Evolutionary conservation across 495 filamentous ascomycete species (phyloP), one percentile per base, ranked within the genome.

Genomic region (Lasiosphaeria ovina): DNA sequence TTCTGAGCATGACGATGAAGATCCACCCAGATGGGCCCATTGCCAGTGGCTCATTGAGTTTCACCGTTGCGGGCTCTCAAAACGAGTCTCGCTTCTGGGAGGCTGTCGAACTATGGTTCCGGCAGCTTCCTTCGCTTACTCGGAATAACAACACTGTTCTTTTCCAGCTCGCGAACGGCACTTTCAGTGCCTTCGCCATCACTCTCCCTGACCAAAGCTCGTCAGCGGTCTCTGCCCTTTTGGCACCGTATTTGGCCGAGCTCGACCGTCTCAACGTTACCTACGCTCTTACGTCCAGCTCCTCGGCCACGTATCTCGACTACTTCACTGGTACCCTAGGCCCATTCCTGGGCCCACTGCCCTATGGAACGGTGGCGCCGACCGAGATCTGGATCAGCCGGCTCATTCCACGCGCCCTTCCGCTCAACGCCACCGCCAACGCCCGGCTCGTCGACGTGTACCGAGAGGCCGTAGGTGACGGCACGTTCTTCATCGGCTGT

Each of bases 321-420:
- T 45, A 55, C 42, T 57, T 50, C 35, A 9, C n/a, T n/a, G n/a
- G n/a, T n/a, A n/a, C n/a, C n/a, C n/a, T n/a, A 35, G n/a, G 10
- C 6, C 31, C 56, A 49, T 36, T 32, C 57, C 40, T n/a, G n/a
- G 36, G 44, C 33, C 51, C 58, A 6, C 42, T 51, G 34, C 17
- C 36, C 3, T 59, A 51, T 57, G 48, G 48, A 3, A 9, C 48
- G 14, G n/a, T 9, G 14, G 7, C n/a, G 11, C 47, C 52, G 51
- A 58, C 40, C 55, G 4, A 31, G 1, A 3, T 56, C 57, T 12
- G 49, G 24, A 44, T 45, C 40, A 59, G 81, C 36, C 79, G 83
- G 16, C 72, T 86, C 10, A 74, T 86, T 38, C 80, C 82, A 4
- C 78, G 79, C 35, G 63, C 69, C 11, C 69, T 80, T 0, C 68